phyloP scores from a whole-genome alignment of 192 early-diverging fungal genomes.

The Backusella parvicylindrica region DNA sequence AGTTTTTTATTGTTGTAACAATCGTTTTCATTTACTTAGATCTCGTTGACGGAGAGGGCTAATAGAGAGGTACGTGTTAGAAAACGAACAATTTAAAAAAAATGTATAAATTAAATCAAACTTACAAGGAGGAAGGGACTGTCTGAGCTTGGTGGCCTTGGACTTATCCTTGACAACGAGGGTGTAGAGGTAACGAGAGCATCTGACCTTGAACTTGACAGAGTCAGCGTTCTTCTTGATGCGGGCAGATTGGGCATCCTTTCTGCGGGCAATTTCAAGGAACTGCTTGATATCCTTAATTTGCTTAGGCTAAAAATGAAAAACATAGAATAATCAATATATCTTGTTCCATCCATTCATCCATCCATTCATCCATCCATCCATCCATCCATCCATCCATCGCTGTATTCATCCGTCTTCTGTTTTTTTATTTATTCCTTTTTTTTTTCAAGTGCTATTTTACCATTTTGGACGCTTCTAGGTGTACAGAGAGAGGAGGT shows the following conservation, averaged over 20 bases:
- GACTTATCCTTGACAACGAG: conserved; percentile 90
- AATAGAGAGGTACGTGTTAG: not conserved
- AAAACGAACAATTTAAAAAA: not conserved
- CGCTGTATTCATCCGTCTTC: not conserved
- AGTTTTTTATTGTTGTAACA: conserved; percentile 3
- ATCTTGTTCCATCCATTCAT: not conserved
- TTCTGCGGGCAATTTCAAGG: conserved; percentile 92
- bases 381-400: not conserved
- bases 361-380: not conserved
- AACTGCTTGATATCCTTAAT: conserved; percentile 98
- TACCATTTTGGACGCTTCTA: conserved; percentile 1
- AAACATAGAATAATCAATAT: not conserved
- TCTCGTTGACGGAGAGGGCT: conserved; percentile 37
- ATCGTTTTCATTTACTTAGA: conserved; percentile 28
- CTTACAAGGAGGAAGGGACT: conserved; percentile 92
- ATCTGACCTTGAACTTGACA: conserved; percentile 99
- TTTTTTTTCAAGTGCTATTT: not conserved
- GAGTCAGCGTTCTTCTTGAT: conserved; percentile 95
- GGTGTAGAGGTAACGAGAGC: conserved; percentile 98
- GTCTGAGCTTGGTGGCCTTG: conserved; percentile 95
- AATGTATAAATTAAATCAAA: not conserved
- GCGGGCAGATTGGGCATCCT: conserved; percentile 91
- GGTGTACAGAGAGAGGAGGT: conserved; percentile 1
- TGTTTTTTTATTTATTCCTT: not conserved
- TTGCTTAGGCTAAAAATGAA: conserved; percentile 88